phyloP scores from a whole-genome alignment of 106 monocot species.

The Agapanthus africanus region DNA sequence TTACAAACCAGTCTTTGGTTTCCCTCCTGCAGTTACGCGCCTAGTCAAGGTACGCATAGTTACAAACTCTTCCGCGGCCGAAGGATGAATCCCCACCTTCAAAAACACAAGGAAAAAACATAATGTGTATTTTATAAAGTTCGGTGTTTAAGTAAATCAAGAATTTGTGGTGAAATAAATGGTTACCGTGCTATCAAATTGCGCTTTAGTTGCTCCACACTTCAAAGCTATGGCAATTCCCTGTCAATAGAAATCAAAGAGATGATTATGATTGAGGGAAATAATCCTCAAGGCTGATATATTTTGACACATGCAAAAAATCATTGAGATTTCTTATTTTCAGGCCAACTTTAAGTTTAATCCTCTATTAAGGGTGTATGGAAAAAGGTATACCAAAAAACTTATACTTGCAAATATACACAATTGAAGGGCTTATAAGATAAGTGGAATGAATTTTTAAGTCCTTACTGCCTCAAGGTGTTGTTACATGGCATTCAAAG shows the following conservation, averaged over 20 bases:
- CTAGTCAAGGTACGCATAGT: conserved; percentile 85
- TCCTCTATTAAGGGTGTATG: too few species aligned
- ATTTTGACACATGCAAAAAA: too few species aligned
- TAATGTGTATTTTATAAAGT: not conserved
- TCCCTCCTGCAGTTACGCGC: conserved; percentile 40
- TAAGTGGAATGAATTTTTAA: too few species aligned
- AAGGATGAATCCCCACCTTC: conserved; percentile 91
- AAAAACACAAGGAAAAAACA: not conserved
- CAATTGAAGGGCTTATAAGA: too few species aligned
- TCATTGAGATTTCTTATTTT: too few species aligned
- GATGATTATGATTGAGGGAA: not conserved
- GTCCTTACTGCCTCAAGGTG: too few species aligned
- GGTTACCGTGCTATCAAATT: conserved; percentile 89
- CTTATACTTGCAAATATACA: too few species aligned
- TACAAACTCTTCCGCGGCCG: conserved; percentile 97
- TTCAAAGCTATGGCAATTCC: conserved; percentile 94
- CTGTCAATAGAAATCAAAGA: conserved; percentile 32
- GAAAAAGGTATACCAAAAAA: too few species aligned
- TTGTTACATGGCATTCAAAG: too few species aligned
- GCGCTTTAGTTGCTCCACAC: conserved; percentile 92
- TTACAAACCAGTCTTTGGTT: conserved; percentile 62
- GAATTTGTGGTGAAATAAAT: not conserved
- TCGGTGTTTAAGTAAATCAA: too few species aligned
- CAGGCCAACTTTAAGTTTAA: too few species aligned
- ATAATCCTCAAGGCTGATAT: not conserved